Base-by-base conservation (phyloP, 2,329 filamentous ascomycete species). In the Xylaria digitata region DNA sequence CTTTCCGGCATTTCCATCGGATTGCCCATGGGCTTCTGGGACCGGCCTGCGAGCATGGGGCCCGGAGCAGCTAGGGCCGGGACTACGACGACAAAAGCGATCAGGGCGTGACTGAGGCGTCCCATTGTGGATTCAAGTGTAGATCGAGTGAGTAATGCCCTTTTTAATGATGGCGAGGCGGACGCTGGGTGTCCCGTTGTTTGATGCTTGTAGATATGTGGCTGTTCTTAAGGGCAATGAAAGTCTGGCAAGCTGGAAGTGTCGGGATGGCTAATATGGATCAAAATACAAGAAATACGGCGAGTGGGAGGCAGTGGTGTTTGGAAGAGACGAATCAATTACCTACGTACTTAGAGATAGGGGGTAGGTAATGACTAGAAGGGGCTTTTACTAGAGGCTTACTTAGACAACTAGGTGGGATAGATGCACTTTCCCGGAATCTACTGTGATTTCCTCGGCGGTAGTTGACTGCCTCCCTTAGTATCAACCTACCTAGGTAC, bases 41-140 rank as follows among this genome's bases (percentile, higher is more conserved):
- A 13, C 15, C 49, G 9, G 17, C 15, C 2, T n/a, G 15, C 11
- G 52, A 23, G 32, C 5, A 57, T n/a, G 32, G 52, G 32, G 19
- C 63, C 63, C 3, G 67, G 64, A 32, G 48, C 53, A 37, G 60
- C 37, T 2, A 69, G 42, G 45, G 53, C 53, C 11, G 64, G 52
- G 42, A 17, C 46, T 52, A 67, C 46, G 13, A 69, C 23, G 23
- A 46, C 34, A 6, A 67, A 56, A 21, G 52, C 17, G 23, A 64
- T 7, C 40, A 69, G 21, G 8, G 23, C 42, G 37, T 37, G 60
- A 26, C 32, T 11, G 8, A 67, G 26, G 61, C 50, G 46, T 3
- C 55, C 19, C 64, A 69, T 69, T 34, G 37, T 61, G 46, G 9
- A 53, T n/a, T 40, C n/a, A 40, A 13, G 19, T 13, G 34, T 49